Evolutionary conservation across 1,284 basidiomycete genomes (phyloP).

Genomic region (Calocybe gambosa): DNA sequence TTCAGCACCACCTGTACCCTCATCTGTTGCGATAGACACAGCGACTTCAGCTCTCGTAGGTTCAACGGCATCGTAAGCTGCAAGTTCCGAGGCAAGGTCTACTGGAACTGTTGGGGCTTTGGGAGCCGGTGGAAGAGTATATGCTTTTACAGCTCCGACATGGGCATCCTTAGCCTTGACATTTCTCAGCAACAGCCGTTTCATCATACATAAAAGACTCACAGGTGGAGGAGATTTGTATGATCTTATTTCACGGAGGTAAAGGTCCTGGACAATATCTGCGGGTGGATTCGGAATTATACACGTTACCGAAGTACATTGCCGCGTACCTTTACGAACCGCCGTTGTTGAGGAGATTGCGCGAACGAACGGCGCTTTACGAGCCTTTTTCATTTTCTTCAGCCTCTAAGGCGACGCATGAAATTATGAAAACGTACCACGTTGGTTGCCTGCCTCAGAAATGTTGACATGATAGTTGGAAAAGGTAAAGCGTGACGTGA

Average conservation of each 20-base stretch:
- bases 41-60: constrained; percentile 45
- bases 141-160: constrained; percentile 73
- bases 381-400: constrained; percentile 23
- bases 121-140: constrained; percentile 63
- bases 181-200: background rate
- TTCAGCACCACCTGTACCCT: constrained; percentile 32
- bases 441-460: constrained; percentile 52
- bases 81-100: constrained; percentile 78
- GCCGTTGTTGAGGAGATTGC: constrained; percentile 60
- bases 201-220: constrained; percentile 5
- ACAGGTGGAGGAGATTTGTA: constrained; percentile 72
- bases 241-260: constrained; percentile 83
- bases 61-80: constrained; percentile 74
- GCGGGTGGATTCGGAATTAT: constrained; percentile 36
- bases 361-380: constrained; percentile 41
- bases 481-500: constrained; percentile 36
- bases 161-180: constrained; percentile 77
- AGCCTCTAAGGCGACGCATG: constrained; percentile 2
- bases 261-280: constrained; percentile 93
- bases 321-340: constrained; percentile 61
- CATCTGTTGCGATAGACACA: constrained; percentile 19
- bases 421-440: constrained; percentile 32
- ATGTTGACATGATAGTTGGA: constrained; percentile 46
- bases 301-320: background rate
- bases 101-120: constrained; percentile 64